Conservation (phyloP, 2,329 filamentous ascomycete genomes). For the Escovopsis weberi region DNA sequence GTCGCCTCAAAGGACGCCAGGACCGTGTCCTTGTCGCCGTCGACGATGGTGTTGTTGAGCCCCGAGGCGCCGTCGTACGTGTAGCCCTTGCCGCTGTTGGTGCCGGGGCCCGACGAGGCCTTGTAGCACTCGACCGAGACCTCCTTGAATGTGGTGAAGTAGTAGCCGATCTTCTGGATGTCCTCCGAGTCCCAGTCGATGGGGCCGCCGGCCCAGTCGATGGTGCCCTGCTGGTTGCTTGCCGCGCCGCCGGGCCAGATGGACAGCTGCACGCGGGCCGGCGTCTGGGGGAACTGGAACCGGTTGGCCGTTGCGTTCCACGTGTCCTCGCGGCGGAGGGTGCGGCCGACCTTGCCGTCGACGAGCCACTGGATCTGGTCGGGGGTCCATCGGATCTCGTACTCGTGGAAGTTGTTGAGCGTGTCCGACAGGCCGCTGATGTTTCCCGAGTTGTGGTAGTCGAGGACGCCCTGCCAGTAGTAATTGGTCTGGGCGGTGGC, state of each 20-base stretch:
- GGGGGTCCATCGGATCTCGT: conserved; percentile 85
- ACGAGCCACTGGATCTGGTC: conserved; percentile 78
- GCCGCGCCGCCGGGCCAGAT: conserved; percentile 85
- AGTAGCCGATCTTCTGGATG: conserved; percentile 75
- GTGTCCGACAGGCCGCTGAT: conserved; percentile 51
- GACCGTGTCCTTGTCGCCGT: conserved; percentile 60
- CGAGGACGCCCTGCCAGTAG: conserved; percentile 86
- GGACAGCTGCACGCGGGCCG: conserved; percentile 79
- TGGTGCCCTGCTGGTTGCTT: conserved; percentile 68
- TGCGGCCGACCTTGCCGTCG: conserved; percentile 65
- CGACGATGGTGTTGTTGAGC: conserved; percentile 63
- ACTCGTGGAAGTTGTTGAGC: conserved; percentile 68
- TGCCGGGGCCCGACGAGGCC: conserved; percentile 43
- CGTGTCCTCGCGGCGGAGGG: conserved; percentile 60
- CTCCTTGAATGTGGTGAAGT: conserved; percentile 66
- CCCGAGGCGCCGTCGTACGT: conserved; percentile 50
- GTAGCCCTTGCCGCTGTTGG: conserved; percentile 58
- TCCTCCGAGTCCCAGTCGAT: conserved; percentile 72
- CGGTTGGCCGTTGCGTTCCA: conserved; percentile 73
- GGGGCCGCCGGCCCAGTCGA: conserved; percentile 79
- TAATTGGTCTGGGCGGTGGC: conserved; percentile 78
- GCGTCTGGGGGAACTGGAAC: conserved; percentile 84
- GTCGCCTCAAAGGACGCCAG: conserved; percentile 70
- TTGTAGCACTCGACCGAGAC: conserved; percentile 81
- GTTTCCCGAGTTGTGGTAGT: conserved; percentile 65